Base-by-base conservation (phyloP, 1,284 basidiomycete species). In the Hemileia vastatrix region DNA sequence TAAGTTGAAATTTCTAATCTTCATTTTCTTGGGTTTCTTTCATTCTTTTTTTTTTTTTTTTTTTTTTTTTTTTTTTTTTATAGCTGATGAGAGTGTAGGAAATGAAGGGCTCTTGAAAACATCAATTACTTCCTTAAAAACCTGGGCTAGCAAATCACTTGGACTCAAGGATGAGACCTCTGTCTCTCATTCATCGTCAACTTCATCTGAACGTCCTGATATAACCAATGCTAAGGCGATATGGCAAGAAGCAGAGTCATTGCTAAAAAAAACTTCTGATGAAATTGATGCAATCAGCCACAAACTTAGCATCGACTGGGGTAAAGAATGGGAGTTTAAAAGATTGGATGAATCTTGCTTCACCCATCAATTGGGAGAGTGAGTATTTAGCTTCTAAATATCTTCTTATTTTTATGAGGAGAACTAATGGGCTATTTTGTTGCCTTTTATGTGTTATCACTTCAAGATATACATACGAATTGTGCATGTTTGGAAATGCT, bases 401-500 rank as follows among this genome's bases (percentile, higher is more conserved):
- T 33, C 27, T 53, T 33, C 11, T 53, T 11, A 19, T 48, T 2
- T 57, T 3, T 33, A 27, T 23, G 19, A 27, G 53, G 6, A 6
- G 6, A 31, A 27, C 9, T 36, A 53, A 24, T 53, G 31, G 5
- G 4, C 11, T 8, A 24, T n/a, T 27, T 53, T 5, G n/a, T 53
- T 31, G 2, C 23, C 23, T 15, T 23, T 23, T 49, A 11, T 53
- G 31, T 9, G 11, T 53, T 53, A 31, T 2, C 51, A 18, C 27
- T 23, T 49, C 6, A 65, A 92, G 90, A 66, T 98, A 97, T 77
- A 90, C 86, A 1, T 99, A 98, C 76, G 90, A 94, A 75, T 81
- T 96, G n/a, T 98, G 94, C 79, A 83, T 96, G 71, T 96, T 97
- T 68, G 83, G 86, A 11, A 83, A 86, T 67, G 88, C 87, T 1